phyloP scores from a whole-genome alignment of 768 basidiomycete species.

The Leccinum arenicola region DNA sequence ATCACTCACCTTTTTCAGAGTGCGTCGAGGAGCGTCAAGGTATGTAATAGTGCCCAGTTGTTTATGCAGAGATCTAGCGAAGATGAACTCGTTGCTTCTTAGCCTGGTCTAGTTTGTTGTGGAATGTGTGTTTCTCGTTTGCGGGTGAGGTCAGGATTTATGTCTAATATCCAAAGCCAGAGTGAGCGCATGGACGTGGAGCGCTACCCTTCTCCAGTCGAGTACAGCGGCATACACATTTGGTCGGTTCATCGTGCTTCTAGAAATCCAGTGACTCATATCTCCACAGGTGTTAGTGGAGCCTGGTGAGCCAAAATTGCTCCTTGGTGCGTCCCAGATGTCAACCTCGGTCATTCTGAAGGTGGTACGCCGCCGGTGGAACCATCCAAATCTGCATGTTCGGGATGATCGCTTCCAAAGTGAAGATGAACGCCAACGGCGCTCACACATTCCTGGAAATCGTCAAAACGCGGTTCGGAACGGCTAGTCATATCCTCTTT shows the following conservation, averaged over 20 bases:
- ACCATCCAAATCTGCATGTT: constrained; percentile 55
- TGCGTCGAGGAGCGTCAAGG: constrained; percentile 47
- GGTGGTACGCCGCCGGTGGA: constrained; percentile 52
- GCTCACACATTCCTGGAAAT: constrained; percentile 61
- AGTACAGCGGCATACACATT: constrained; percentile 52
- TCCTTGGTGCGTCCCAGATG: background rate
- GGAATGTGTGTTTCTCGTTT: constrained; percentile 37
- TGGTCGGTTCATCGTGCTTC: constrained; percentile 17
- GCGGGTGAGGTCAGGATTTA: background rate
- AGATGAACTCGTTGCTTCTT: background rate
- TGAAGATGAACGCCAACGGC: constrained; percentile 58
- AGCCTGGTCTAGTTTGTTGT: constrained; percentile 50
- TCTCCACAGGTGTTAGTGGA: constrained; percentile 41
- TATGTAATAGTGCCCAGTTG: constrained; percentile 4
- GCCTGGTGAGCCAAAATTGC: constrained; percentile 36
- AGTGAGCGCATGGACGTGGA: constrained; percentile 58
- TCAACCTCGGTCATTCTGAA: constrained; percentile 10
- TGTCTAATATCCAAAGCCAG: constrained; percentile 18
- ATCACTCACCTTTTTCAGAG: constrained; percentile 27
- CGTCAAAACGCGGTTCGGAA: constrained; percentile 48
- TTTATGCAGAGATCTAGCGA: background rate
- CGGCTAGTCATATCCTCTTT: constrained; percentile 45
- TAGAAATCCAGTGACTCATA: background rate
- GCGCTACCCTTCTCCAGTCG: constrained; percentile 53
- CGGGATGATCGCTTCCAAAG: constrained; percentile 50